Conservation (phyloP, 257 asterid genomes). For the Phtheirospermum japonicum region DNA sequence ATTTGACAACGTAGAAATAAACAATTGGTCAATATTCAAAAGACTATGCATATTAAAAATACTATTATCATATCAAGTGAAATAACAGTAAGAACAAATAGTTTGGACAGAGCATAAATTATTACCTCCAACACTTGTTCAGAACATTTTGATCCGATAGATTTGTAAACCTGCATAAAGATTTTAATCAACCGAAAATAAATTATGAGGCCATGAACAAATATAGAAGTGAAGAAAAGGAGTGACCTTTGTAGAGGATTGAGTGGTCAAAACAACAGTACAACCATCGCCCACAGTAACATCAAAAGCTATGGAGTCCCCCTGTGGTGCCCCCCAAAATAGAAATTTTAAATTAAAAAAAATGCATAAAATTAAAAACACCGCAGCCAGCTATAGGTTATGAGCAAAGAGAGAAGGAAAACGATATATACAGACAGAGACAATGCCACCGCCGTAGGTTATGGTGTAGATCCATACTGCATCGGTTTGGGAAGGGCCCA, state of each 20-base stretch:
- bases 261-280: constrained; percentile 86
- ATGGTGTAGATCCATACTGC: constrained; percentile 92
- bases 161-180: constrained; percentile 68
- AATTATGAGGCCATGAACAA: not conserved
- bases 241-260: constrained; percentile 90
- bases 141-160: constrained; percentile 61
- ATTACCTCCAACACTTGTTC: constrained; percentile 76
- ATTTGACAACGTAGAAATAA: constrained; percentile 4
- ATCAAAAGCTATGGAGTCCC: constrained; percentile 66
- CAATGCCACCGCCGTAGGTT: constrained; percentile 96
- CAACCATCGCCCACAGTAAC: constrained; percentile 63
- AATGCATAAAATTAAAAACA: not conserved
- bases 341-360: too few relatives aligned
- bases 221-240: constrained; percentile 7
- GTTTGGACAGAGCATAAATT: not conserved
- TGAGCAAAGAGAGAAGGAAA: not conserved
- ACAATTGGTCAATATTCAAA: not conserved
- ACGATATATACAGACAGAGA: constrained; percentile 69
- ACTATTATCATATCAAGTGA: not conserved
- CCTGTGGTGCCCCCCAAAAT: constrained; percentile 42
- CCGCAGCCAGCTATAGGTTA: not conserved
- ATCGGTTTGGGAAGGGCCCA: constrained; percentile 66
- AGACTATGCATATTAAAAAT: not conserved
- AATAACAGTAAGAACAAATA: too few relatives aligned
- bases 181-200: not conserved